These are phyloP conservation scores for Pulveroboletus sp. DNA, from an alignment of 768 basidiomycete species.

Conservation along the genomic window DNA sequence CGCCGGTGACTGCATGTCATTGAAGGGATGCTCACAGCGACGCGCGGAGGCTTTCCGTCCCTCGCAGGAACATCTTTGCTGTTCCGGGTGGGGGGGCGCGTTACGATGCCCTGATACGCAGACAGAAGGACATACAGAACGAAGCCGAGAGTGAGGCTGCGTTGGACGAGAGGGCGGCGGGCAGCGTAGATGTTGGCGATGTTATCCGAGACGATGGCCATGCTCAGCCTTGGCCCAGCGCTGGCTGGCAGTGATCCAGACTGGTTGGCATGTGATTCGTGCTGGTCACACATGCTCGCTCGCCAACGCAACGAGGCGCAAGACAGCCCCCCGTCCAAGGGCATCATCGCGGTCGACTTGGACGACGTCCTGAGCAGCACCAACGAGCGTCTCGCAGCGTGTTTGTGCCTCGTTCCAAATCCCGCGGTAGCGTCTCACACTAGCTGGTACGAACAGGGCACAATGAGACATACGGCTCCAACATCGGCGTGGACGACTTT, in stretches of 20 bases:
- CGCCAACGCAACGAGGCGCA: not conserved
- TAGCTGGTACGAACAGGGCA: conserved; percentile 47
- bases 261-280: conserved; percentile 10
- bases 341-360: conserved; percentile 58
- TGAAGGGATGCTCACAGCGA: conserved; percentile 51
- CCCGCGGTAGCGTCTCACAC: not conserved
- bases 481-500: conserved; percentile 51
- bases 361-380: conserved; percentile 66
- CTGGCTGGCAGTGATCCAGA: not conserved
- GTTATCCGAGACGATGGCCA: conserved; percentile 33
- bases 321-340: conserved; percentile 18
- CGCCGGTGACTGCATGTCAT: not conserved
- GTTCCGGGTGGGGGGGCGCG: conserved; percentile 32
- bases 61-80: conserved; percentile 16
- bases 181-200: conserved; percentile 48
- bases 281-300: too few species aligned
- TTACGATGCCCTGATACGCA: conserved; percentile 55
- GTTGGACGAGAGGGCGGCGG: conserved; percentile 71
- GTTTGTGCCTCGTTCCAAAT: conserved; percentile 29
- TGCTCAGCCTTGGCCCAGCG: conserved; percentile 2
- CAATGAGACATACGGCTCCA: conserved; percentile 52
- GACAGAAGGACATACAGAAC: conserved; percentile 64
- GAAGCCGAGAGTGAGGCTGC: conserved; percentile 62
- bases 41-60: conserved; percentile 48
- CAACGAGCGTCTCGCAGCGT: conserved; percentile 52